These are phyloP conservation scores for Ogataea nonfermentans DNA, from an alignment of 805 yeast genomes.

Conservation along the genomic window DNA sequence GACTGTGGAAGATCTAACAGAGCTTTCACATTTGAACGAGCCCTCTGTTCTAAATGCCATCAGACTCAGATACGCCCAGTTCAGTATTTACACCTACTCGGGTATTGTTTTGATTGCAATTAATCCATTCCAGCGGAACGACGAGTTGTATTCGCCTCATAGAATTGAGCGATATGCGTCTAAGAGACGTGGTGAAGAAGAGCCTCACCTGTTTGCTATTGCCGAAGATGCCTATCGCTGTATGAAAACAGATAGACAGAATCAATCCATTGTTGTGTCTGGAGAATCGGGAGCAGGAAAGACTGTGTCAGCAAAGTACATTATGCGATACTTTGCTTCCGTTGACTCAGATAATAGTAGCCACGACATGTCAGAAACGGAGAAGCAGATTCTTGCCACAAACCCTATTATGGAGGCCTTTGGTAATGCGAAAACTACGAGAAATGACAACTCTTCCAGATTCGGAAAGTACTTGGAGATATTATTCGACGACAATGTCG, in stretches of 20 bases:
- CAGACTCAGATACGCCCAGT: slow-evolving; percentile 80
- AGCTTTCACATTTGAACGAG: slow-evolving; percentile 88
- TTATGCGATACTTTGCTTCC: slow-evolving; percentile 96
- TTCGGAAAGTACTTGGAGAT: slow-evolving; percentile 96
- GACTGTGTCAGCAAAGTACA: slow-evolving; percentile 94
- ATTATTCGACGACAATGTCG: slow-evolving; percentile 67
- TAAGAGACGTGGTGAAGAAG: slow-evolving; percentile 88
- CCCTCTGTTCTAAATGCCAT: slow-evolving; percentile 96
- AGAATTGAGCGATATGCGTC: slow-evolving; percentile 95
- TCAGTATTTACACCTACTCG: slow-evolving; percentile 90
- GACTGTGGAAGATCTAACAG: slow-evolving; percentile 91
- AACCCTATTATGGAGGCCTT: slow-evolving; percentile 97
- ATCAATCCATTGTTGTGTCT: slow-evolving; percentile 94
- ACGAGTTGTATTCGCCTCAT: slow-evolving; percentile 85
- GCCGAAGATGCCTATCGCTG: slow-evolving; percentile 97
- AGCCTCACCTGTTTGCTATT: slow-evolving; percentile 95
- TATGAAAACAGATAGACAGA: slow-evolving; percentile 80
- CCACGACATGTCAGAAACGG: slow-evolving; percentile 82
- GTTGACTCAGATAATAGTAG: slow-evolving; percentile 59
- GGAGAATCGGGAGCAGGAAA: slow-evolving; percentile 99
- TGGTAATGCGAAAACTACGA: slow-evolving; percentile 96
- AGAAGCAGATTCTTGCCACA: slow-evolving; percentile 91
- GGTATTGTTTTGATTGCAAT: slow-evolving; percentile 97
- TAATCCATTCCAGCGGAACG: slow-evolving; percentile 91
- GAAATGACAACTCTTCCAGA: slow-evolving; percentile 96